Conservation (phyloP, 164 flowering plant genomes). For the Vitis rupestris region DNA sequence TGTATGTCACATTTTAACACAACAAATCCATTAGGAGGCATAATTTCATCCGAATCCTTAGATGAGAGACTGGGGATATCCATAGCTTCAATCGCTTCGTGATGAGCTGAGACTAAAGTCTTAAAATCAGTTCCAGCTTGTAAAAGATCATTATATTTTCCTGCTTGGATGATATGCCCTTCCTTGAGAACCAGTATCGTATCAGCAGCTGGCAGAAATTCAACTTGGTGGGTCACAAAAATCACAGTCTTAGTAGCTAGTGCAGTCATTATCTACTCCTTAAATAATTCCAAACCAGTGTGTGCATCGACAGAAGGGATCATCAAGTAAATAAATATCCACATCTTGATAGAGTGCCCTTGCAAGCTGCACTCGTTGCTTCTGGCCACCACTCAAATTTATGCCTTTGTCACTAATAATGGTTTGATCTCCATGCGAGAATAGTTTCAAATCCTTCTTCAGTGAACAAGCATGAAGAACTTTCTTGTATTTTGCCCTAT, state of each 20-base stretch:
- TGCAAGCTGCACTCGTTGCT: slow-evolving; percentile 97
- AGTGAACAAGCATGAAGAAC: slow-evolving; percentile 87
- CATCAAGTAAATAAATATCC: slow-evolving; percentile 95
- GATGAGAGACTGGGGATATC: slow-evolving; percentile 56
- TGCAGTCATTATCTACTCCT: slow-evolving; percentile 93
- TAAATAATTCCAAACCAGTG: slow-evolving; percentile 87
- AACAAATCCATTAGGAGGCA: slow-evolving; percentile 27
- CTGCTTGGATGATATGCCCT: slow-evolving; percentile 85
- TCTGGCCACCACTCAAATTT: slow-evolving; percentile 98
- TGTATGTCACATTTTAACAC: slow-evolving; percentile 31
- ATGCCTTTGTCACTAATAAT: slow-evolving; percentile 98
- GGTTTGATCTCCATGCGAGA: slow-evolving; percentile 97
- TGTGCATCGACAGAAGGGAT: slow-evolving; percentile 99
- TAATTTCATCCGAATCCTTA: slow-evolving; percentile 61
- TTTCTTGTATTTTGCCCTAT: slow-evolving; percentile 79
- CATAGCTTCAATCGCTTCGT: slow-evolving; percentile 93
- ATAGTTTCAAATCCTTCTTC: slow-evolving; percentile 85
- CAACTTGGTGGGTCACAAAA: slow-evolving; percentile 98
- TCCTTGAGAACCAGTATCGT: slow-evolving; percentile 91
- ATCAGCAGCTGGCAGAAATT: slow-evolving; percentile 92
- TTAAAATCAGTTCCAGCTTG: slow-evolving; percentile 93
- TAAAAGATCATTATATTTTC: slow-evolving; percentile 91
- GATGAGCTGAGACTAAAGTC: slow-evolving; percentile 80
- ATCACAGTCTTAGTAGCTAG: slow-evolving; percentile 80
- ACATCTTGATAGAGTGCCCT: slow-evolving; percentile 98